phyloP scores from a whole-genome alignment of 345 rosid genomes.

The Firmiana major region DNA sequence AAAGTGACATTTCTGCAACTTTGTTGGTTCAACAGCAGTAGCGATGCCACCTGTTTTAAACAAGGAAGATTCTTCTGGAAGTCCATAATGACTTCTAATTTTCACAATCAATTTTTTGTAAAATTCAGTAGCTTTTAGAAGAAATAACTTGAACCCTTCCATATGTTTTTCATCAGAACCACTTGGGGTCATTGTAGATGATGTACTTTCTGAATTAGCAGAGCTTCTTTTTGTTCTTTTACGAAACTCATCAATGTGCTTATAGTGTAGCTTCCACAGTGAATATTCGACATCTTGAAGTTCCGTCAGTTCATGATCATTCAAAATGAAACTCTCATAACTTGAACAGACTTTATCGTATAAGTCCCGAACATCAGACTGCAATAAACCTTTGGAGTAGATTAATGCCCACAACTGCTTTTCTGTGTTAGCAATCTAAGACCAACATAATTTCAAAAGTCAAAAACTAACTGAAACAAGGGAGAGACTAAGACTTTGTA shows the following conservation, averaged over 20 bases:
- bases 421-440: slow-evolving; percentile 62
- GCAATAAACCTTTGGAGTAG: slow-evolving; percentile 46
- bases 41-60: slow-evolving; percentile 15
- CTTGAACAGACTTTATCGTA: slow-evolving; percentile 59
- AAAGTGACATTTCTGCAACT: slow-evolving; percentile 48
- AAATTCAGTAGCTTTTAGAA: slow-evolving; percentile 53
- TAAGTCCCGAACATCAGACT: slow-evolving; percentile 49
- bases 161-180: slow-evolving; percentile 26
- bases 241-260: slow-evolving; percentile 86
- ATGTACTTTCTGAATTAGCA: slow-evolving; percentile 22
- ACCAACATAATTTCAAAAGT: slow-evolving; percentile 14
- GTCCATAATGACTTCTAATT: slow-evolving; percentile 38
- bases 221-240: slow-evolving; percentile 48
- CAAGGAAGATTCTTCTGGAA: slow-evolving; percentile 43
- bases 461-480: slow-evolving; percentile 16
- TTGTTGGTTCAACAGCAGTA: slow-evolving; percentile 32
- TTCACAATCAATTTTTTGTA: slow-evolving; percentile 49
- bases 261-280: slow-evolving; percentile 85
- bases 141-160: slow-evolving; percentile 60
- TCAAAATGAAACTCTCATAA: slow-evolving; percentile 55
- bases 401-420: slow-evolving; percentile 62
- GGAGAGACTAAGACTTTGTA: not conserved
- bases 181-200: slow-evolving; percentile 14
- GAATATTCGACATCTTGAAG: slow-evolving; percentile 85
- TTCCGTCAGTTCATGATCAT: slow-evolving; percentile 42